Percentiles rank a stretch among this genome's conserved stretches.
Conservation (phyloP, 108 stramenopile species). For the Cyclostephanos invisitatus region DNA sequence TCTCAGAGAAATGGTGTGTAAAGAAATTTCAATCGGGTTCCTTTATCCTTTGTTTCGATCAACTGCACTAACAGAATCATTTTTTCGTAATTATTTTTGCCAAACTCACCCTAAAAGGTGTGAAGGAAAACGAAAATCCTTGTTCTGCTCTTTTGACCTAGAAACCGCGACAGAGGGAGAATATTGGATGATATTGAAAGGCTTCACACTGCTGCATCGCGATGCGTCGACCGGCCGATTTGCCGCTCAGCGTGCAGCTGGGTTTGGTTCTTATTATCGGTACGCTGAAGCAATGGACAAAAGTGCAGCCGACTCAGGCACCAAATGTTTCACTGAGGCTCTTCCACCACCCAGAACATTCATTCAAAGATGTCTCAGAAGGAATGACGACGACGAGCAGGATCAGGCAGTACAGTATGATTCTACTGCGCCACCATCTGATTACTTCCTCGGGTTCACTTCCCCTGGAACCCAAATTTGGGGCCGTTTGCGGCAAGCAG, state of each 20-base stretch:
- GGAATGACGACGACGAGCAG: conserved; percentile 40
- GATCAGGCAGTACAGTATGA: conserved; percentile 41
- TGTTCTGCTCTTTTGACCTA: conserved; percentile 74
- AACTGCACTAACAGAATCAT: neutral
- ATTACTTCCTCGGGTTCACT: conserved; percentile 59
- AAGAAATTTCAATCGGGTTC: neutral
- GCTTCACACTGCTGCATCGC: conserved; percentile 82
- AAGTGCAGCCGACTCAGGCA: conserved; percentile 19
- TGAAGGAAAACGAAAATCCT: conserved; percentile 60
- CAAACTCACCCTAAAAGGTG: conserved; percentile 21
- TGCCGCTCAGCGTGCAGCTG: conserved; percentile 71
- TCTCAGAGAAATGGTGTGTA: conserved; percentile 66
- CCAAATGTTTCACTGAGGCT: conserved; percentile 25
- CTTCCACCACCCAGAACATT: conserved; percentile 31
- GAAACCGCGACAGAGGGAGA: conserved; percentile 89
- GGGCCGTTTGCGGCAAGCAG: conserved; percentile 86
- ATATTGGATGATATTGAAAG: conserved; percentile 88
- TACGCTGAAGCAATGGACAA: conserved; percentile 18
- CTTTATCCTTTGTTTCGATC: neutral
- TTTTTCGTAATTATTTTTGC: neutral
- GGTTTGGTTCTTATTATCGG: conserved; percentile 67
- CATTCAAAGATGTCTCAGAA: conserved; percentile 50
- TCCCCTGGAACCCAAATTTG: conserved; percentile 92
- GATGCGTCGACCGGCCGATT: conserved; percentile 80
- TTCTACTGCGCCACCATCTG: conserved; percentile 74